phyloP scores from a whole-genome alignment of 768 basidiomycete genomes.

The Sarcodon sp. region DNA sequence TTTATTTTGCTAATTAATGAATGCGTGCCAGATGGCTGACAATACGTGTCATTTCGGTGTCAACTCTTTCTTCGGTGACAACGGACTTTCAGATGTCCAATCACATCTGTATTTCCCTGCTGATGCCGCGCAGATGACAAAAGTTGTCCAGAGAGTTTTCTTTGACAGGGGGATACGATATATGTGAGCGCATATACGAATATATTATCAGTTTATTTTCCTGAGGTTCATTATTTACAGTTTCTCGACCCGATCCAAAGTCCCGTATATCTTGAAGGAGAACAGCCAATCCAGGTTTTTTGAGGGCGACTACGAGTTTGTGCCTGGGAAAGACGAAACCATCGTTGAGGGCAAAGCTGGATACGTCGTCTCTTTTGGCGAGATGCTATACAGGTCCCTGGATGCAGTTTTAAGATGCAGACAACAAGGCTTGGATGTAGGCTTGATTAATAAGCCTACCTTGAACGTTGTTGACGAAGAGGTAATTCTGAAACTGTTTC shows the following conservation, averaged over 20 bases:
- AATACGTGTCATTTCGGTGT: slow-evolving; percentile 57
- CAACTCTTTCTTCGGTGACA: slow-evolving; percentile 83
- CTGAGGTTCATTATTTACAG: background rate
- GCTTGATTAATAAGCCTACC: slow-evolving; percentile 77
- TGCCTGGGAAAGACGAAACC: slow-evolving; percentile 76
- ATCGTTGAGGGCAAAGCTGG: slow-evolving; percentile 69
- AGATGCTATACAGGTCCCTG: slow-evolving; percentile 75
- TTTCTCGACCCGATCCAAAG: slow-evolving; percentile 84
- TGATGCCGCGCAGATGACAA: slow-evolving; percentile 69
- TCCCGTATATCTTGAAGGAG: slow-evolving; percentile 74
- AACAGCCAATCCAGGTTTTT: slow-evolving; percentile 58
- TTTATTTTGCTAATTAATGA: background rate
- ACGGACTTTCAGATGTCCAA: slow-evolving; percentile 69
- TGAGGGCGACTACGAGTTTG: slow-evolving; percentile 61
- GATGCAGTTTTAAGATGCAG: slow-evolving; percentile 72
- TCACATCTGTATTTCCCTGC: slow-evolving; percentile 85
- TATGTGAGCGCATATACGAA: slow-evolving; percentile 17
- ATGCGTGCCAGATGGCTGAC: slow-evolving; percentile 35
- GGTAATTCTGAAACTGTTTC: slow-evolving; percentile 19
- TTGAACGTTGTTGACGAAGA: slow-evolving; percentile 78
- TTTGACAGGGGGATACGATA: slow-evolving; percentile 77
- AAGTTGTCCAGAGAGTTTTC: slow-evolving; percentile 66
- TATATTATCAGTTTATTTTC: background rate
- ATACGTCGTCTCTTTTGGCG: slow-evolving; percentile 78
- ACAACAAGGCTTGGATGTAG: slow-evolving; percentile 65